Base-by-base conservation (phyloP, 495 filamentous ascomycete genomes). In the Pyrenopolyporus hunteri region DNA sequence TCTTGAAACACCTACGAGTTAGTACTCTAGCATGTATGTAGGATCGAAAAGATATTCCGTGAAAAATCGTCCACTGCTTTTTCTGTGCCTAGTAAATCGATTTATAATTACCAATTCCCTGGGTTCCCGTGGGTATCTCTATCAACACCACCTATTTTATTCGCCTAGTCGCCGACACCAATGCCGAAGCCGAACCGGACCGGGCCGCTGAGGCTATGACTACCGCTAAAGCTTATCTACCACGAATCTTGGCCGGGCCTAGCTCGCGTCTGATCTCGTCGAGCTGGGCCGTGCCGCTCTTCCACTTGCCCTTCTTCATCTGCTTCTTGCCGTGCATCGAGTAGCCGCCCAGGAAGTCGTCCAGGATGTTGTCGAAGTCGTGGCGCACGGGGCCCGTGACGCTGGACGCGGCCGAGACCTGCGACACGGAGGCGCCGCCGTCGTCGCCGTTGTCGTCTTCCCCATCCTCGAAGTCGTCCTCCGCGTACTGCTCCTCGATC, bases 281-380 rank as follows among this genome's bases (percentile, higher is more conserved):
- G 51, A 98, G 80, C 80, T 97, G 88, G 68, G 86, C 85, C 51
- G 97, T 80, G 1, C 94, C 94, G 59, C 82, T 90, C 61, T 86
- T 85, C 67, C 88, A 86, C 63, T 88, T 88, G 8, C 90, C 90
- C 71, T 92, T 92, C 80, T 89, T 93, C 19, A 93, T 82, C 63
- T 87, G 80, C 78, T 85, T 89, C 81, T 91, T 95, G 2, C 89
- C 90, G 58, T 83, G 83, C 71, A 87, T 85, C 11, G 87, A 84
- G 61, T 93, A 90, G 4, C 81, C 83, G 7, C 85, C 86, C 9
- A 97, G 73, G 80, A 99, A 99, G 66, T 97, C 93, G 73, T 98
- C 94, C 80, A 98, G 86, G 69, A 97, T 87, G 31, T 78, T 81
- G 70, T 97, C 87, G 75, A 99, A 96, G 69, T 95, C 90, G 31